Base-by-base conservation (phyloP, 768 basidiomycete genomes). In the Phanerodontia chrysosporium region DNA sequence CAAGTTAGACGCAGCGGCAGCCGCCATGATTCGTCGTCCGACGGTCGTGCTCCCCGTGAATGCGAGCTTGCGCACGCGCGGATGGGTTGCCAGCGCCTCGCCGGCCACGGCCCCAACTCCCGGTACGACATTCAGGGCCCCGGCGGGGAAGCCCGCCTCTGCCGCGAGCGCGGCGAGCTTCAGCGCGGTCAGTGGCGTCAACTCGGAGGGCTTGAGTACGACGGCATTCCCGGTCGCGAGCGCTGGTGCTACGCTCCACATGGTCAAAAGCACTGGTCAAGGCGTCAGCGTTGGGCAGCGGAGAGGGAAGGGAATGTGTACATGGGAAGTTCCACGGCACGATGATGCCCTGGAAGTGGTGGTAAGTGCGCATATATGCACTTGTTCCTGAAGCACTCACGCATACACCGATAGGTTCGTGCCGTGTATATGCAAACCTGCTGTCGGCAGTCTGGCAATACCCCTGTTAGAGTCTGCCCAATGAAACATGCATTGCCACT, bases 31-130 rank as follows among this genome's bases (percentile, higher is more conserved):
- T 63, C 83, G 85, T 10, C 91, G 81, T 8, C 94, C 94, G n/a
- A 86, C 83, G 32, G 85, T 74, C 1, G 90, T 91, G 58, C 86
- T 89, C 2, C 92, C 92, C 0, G 94, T 96, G 76, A 96, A 95
- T 0, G 92, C 87, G 25, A 60, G 36, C 71, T 90, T 91, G 55
- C 82, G 77, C 59, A 92, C 85, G 9, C 72, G 71, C 65, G 76
- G 77, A 72, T 92, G 88, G 48, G 78, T 75, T 3, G 80, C 68
- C 61, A 95, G 86, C 16, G 89, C 88, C 35, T 84, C 70, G 0
- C 91, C 90, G 22, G 82, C 88, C 3, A 81, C 83, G 30, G 76
- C 65, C 0, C 92, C 93, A 65, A 86, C 85, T n/a, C 90, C 92
- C 0, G 79, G 81, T 48, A 95, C 70, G 61, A 91, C 73, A 72